Percentiles rank a stretch among this genome's conserved stretches.
phyloP scores from a whole-genome alignment of 176 grass and related monocot genomes.

The Raddia distichophylla region DNA sequence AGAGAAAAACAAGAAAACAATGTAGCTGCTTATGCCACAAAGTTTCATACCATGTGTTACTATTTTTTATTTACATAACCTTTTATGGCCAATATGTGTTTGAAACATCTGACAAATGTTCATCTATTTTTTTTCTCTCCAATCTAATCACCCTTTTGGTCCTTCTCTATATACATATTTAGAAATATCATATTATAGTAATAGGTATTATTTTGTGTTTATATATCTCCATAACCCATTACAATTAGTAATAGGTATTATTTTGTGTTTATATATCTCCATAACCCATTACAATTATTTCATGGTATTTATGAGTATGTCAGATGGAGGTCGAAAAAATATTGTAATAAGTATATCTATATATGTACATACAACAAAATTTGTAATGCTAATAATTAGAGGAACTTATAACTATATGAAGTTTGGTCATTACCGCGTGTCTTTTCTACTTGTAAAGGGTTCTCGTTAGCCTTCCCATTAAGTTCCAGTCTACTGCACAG shows the following conservation, averaged over 20 bases:
- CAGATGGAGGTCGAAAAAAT: no score
- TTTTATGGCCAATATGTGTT: not conserved
- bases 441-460: not conserved
- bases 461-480: not conserved
- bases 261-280: not conserved
- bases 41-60: no score
- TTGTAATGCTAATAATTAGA: not conserved
- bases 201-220: not conserved
- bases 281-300: not conserved
- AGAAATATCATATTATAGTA: not conserved
- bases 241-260: no score
- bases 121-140: not conserved
- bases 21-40: no score
- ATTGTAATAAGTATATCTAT: no score
- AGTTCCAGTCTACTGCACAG: not conserved
- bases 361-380: not conserved
- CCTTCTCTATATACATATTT: not conserved
- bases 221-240: not conserved
- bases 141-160: not conserved
- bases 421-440: not conserved
- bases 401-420: constrained; percentile 26
- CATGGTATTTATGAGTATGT: not conserved
- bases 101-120: not conserved
- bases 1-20: no score
- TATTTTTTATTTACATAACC: no score